A percentile compares a stretch with the other conserved stretches of the same genome.
Conservation (phyloP, 371 early-diverging fungal species). For the Nosema muscidifuracis region DNA sequence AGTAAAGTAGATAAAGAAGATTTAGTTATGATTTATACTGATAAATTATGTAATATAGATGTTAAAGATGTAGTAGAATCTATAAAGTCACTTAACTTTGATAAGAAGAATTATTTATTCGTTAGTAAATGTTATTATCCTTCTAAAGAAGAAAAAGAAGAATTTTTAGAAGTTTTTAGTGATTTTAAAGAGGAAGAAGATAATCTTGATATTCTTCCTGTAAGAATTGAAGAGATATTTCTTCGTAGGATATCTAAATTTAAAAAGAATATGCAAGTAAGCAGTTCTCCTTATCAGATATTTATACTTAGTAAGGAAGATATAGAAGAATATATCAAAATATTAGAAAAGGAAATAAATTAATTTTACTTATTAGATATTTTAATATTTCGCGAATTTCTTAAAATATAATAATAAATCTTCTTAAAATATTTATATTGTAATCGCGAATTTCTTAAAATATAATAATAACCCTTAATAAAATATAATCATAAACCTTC, state of each 20-base stretch:
- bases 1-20: neutral
- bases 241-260: neutral
- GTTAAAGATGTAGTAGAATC: neutral
- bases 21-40: neutral
- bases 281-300: neutral
- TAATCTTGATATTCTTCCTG: neutral
- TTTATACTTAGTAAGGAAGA: neutral
- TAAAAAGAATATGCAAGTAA: neutral
- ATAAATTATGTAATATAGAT: constrained; percentile 6
- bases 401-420: too few relatives aligned
- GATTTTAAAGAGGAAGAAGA: neutral
- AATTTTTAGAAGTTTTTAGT: neutral
- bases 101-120: neutral
- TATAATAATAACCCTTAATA: too few relatives aligned
- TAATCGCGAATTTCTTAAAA: too few relatives aligned
- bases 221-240: neutral
- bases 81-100: neutral
- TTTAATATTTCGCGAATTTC: too few relatives aligned
- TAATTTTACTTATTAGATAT: too few relatives aligned
- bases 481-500: too few relatives aligned
- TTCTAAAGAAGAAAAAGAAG: constrained; percentile 1
- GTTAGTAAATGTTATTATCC: neutral
- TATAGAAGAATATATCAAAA: neutral
- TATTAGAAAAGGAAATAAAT: neutral
- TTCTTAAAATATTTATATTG: too few relatives aligned